These are phyloP conservation scores for Geosmithia morbida DNA, from an alignment of 2,329 filamentous ascomycete species.

Conservation along the genomic window DNA sequence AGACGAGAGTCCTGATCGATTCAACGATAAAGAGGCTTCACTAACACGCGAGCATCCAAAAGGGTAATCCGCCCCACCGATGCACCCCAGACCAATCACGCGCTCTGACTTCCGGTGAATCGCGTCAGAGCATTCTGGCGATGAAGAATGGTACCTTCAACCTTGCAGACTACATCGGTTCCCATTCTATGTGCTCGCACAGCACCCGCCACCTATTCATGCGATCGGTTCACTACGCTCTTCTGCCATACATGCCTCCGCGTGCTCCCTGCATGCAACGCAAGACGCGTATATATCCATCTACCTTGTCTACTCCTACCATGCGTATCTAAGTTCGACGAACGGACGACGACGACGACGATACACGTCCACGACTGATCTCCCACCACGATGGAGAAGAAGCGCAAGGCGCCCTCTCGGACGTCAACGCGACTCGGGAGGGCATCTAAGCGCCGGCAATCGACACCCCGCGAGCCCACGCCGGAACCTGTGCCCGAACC, in stretches of 20 bases:
- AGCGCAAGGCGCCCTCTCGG: constrained; percentile 50
- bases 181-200: not conserved
- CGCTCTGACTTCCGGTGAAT: too few species aligned
- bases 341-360: not conserved
- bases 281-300: not conserved
- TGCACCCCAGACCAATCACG: not conserved
- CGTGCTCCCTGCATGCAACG: not conserved
- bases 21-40: not conserved
- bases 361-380: too few species aligned
- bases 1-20: not conserved
- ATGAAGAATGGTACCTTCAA: not conserved
- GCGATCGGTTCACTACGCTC: not conserved
- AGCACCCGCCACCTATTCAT: not conserved
- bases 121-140: not conserved
- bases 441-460: constrained; percentile 43
- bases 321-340: not conserved
- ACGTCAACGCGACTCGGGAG: constrained; percentile 46
- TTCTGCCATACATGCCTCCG: not conserved
- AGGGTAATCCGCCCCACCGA: not conserved
- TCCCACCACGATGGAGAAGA: constrained; percentile 39
- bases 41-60: not conserved
- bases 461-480: constrained; percentile 32
- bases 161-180: not conserved
- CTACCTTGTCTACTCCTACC: not conserved
- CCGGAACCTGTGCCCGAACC: constrained; percentile 26